Evolutionary conservation across 1,284 basidiomycete species (phyloP), one percentile per base, ranked within the genome.

Genomic region (Mycena citricolor): DNA sequence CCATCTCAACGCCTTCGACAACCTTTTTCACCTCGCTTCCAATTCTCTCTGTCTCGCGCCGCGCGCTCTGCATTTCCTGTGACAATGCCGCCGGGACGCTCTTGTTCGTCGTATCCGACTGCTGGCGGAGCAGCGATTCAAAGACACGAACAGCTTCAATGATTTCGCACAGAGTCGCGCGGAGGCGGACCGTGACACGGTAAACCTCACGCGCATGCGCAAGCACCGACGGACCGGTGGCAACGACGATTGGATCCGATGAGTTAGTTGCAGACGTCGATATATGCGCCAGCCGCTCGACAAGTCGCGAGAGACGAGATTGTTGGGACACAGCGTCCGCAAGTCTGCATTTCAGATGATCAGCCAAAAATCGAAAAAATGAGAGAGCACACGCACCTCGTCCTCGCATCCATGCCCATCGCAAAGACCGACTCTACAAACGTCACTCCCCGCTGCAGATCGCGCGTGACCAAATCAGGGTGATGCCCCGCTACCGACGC

Each of bases 351-450:
- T 25, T 30, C n/a, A 37, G 21, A 24, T 46, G 5, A 54, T 23
- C 17, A n/a, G n/a, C 8, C 11, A 11, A 34, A 30, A 21, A 30
- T 26, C 42, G 32, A 17, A 39, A 14, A 23, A 33, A 23, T 12
- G 25, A 37, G 32, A 17, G 65, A 64, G 47, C 20, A 26, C 8
- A 64, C 68, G 50, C 58, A 81, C 79, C 65, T 58, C 36, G 67
- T 59, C 56, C 79, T 65, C 14, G 71, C 56, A 37, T 74, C 74
- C 5, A 92, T 56, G 1, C 84, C 83, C 26, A 82, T 65, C 3
- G 74, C 74, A 62, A 87, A 83, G 2, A 81, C 74, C 36, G 87
- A 92, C 65, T 98, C 94, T 7, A 92, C 74, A 44, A 90, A 79
- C 51, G 79, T 83, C 17, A 90, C 65, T 5, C 86, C 92, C 44